Evolutionary conservation across 495 filamentous ascomycete species (phyloP).

Genomic region (Entonaema liquescens): DNA sequence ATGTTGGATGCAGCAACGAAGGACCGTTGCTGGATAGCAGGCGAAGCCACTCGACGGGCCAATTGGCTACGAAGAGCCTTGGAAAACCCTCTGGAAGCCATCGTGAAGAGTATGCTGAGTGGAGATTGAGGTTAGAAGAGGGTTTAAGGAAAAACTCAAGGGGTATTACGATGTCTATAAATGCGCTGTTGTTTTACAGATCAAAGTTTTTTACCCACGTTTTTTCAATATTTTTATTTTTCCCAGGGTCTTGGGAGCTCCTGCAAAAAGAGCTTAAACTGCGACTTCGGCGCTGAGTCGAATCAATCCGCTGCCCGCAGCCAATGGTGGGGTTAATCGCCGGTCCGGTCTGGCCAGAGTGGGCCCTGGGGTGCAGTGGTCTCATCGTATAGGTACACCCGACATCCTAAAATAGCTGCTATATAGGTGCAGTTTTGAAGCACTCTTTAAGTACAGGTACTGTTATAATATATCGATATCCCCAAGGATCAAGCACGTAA

Average conservation of each 20-base stretch:
- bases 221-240: conserved; percentile 22
- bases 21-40: conserved; percentile 72
- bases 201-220: conserved; percentile 18
- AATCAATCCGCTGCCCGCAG: conserved; percentile 19
- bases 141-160: conserved; percentile 31
- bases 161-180: conserved; percentile 18
- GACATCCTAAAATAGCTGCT: not conserved
- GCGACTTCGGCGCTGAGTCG: conserved; percentile 41
- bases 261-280: conserved; percentile 21
- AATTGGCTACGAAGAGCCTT: conserved; percentile 80
- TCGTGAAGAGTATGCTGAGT: conserved; percentile 59
- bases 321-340: conserved; percentile 33
- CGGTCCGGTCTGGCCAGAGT: conserved; percentile 23
- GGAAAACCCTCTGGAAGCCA: conserved; percentile 86
- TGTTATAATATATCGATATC: not conserved
- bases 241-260: conserved; percentile 33
- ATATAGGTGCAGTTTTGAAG: not conserved
- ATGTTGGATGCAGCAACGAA: conserved; percentile 73
- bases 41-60: conserved; percentile 74
- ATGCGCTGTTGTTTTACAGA: conserved; percentile 4
- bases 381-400: conserved; percentile 19
- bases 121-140: conserved; percentile 46
- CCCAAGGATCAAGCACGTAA: not conserved
- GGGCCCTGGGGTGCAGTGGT: conserved; percentile 25
- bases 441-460: not conserved